Conservation (phyloP, 345 rosid genomes). For the Euphorbia lathyris region DNA sequence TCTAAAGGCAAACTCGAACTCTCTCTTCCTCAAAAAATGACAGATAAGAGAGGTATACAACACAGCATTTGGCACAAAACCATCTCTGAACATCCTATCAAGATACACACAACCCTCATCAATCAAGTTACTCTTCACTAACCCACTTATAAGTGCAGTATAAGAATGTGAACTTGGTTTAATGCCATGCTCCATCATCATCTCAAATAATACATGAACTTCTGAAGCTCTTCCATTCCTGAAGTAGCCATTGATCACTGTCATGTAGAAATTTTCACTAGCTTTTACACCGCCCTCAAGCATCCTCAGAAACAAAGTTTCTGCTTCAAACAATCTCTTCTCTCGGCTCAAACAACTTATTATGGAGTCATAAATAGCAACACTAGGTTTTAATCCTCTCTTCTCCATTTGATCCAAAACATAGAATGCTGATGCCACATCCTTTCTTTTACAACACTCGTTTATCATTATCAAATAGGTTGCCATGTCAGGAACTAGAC, state of each 20-base stretch:
- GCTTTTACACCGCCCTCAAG: conserved; percentile 57
- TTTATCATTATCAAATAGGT: conserved; percentile 53
- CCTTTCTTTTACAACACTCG: conserved; percentile 46
- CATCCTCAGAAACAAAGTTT: conserved; percentile 57
- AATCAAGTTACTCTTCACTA: conserved; percentile 52
- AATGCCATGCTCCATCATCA: conserved; percentile 44
- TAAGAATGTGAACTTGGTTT: conserved; percentile 51
- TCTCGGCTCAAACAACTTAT: conserved; percentile 46
- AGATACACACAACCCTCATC: conserved; percentile 61
- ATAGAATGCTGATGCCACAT: conserved; percentile 40
- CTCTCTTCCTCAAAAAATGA: conserved; percentile 51
- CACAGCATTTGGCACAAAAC: conserved; percentile 50
- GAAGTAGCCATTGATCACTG: conserved; percentile 67
- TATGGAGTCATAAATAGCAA: conserved; percentile 57
- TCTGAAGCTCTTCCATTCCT: conserved; percentile 40
- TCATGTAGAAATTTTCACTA: conserved; percentile 58
- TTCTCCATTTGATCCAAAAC: conserved; percentile 48
- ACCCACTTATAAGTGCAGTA: conserved; percentile 53
- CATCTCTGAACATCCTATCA: conserved; percentile 57
- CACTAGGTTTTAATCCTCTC: conserved; percentile 52
- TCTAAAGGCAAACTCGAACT: conserved; percentile 46
- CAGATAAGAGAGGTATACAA: conserved; percentile 50
- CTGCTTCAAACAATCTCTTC: conserved; percentile 48
- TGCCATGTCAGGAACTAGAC: conserved; percentile 43
- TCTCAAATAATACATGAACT: conserved; percentile 55